Percentiles rank a stretch among this genome's conserved stretches.
Evolutionary conservation across 2,329 filamentous ascomycete species (phyloP).

Genomic region (Colletotrichum lupini): DNA sequence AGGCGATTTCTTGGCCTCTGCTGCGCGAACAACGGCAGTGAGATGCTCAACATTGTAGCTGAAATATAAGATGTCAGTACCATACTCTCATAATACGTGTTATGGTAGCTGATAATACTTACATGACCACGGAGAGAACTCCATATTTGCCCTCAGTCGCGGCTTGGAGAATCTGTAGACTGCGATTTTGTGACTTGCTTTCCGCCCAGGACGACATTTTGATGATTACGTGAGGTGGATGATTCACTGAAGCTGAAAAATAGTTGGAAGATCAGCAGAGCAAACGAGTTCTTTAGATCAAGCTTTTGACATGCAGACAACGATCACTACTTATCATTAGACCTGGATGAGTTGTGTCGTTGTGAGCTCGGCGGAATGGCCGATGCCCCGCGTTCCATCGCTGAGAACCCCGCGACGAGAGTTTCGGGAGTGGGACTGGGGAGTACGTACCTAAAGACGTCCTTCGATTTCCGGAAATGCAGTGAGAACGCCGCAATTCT

Average conservation of each 20-base stretch:
- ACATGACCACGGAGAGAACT: constrained; percentile 63
- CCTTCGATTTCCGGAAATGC: neutral
- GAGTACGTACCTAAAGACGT: neutral
- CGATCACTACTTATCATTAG: neutral
- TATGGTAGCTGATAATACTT: neutral
- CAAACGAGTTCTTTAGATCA: too few species aligned
- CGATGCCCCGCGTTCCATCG: constrained; percentile 12
- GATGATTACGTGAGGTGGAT: neutral
- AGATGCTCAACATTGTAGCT: constrained; percentile 78
- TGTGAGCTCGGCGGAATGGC: neutral
- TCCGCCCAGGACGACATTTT: constrained; percentile 23
- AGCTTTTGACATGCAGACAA: neutral
- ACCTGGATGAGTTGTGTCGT: neutral
- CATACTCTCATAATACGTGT: neutral
- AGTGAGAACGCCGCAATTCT: neutral
- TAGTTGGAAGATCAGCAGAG: fast-evolving
- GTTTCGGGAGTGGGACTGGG: neutral
- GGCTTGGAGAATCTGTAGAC: constrained; percentile 56
- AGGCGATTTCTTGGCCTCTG: constrained; percentile 73
- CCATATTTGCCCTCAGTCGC: constrained; percentile 66
- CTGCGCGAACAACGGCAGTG: constrained; percentile 73
- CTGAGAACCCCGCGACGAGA: constrained; percentile 6
- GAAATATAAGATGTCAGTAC: constrained; percentile 64
- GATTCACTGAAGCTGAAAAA: neutral
- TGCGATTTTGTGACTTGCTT: constrained; percentile 28